Conservation (phyloP, 2,329 filamentous ascomycete species). For the Mariannaea sp. region DNA sequence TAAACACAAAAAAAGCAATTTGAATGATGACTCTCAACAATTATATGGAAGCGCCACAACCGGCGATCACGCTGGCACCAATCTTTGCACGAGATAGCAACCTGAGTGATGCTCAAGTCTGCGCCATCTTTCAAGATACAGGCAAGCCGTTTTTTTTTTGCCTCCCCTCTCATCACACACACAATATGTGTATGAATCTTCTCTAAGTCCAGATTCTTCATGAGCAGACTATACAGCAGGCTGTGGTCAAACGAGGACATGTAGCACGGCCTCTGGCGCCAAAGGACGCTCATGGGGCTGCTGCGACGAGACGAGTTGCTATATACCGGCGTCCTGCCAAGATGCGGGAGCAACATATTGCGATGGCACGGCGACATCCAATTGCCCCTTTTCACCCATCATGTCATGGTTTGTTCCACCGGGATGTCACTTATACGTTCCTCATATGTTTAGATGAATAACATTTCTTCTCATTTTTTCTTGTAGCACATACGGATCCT, state of each 20-base stretch:
- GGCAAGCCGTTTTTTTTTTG: not conserved
- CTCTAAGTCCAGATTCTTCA: not conserved
- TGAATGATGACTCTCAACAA: no score
- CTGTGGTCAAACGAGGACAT: not conserved
- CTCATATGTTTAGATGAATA: not conserved
- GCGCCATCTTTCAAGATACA: not conserved
- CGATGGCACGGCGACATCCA: not conserved
- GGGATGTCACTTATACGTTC: no score
- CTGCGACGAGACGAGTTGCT: not conserved
- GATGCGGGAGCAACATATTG: constrained; percentile 2
- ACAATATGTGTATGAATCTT: no score
- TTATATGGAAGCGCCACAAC: not conserved
- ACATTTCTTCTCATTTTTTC: no score
- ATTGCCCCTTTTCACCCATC: not conserved
- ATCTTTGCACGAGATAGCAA: not conserved
- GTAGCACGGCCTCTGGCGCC: not conserved
- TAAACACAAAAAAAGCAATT: no score
- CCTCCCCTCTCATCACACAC: not conserved
- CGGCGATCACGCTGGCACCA: not conserved
- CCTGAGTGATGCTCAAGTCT: not conserved
- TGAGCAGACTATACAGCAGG: not conserved
- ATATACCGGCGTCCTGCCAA: constrained; percentile 3
- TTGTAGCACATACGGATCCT: constrained; percentile 1
- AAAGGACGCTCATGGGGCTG: constrained; percentile 5
- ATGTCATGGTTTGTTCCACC: constrained; percentile 5